Percentiles rank a stretch among this genome's conserved stretches.
Evolutionary conservation across 2,329 filamentous ascomycete genomes (phyloP).

Genomic region (Cladosporium sp.): DNA sequence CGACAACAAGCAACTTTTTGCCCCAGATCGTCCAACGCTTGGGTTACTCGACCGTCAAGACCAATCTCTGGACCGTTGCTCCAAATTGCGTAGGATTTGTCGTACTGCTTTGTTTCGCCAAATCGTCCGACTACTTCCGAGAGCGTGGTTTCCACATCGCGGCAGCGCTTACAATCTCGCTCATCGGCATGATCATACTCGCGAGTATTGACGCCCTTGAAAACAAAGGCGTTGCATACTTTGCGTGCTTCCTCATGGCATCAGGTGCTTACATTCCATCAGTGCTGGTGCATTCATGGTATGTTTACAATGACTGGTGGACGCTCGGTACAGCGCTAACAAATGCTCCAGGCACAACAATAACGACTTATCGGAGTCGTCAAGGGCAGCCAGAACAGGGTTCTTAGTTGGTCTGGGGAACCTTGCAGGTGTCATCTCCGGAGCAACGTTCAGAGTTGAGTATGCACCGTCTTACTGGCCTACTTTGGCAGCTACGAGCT

Average conservation of each 20-base stretch:
- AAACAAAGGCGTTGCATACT: conserved; percentile 51
- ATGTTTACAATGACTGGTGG: neutral
- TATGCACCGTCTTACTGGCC: conserved; percentile 55
- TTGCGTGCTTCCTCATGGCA: conserved; percentile 54
- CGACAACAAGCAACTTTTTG: conserved; percentile 51
- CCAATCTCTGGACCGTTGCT: conserved; percentile 53
- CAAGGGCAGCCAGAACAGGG: conserved; percentile 52
- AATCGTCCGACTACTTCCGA: conserved; percentile 48
- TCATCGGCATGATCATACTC: conserved; percentile 50
- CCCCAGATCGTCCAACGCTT: conserved; percentile 51
- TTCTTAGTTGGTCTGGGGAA: conserved; percentile 54
- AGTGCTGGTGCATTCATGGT: conserved; percentile 52
- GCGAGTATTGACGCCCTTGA: conserved; percentile 46
- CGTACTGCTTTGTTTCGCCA: conserved; percentile 48
- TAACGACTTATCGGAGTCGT: conserved; percentile 55
- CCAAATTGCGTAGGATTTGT: conserved; percentile 53
- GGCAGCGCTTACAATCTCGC: conserved; percentile 42
- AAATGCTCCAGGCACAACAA: conserved; percentile 47
- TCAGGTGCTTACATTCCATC: conserved; percentile 50
- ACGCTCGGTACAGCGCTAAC: neutral
- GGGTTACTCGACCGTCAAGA: conserved; percentile 49
- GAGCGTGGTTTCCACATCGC: conserved; percentile 53
- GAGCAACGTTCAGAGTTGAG: conserved; percentile 50
- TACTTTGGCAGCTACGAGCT: conserved; percentile 48
- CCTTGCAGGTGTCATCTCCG: conserved; percentile 50